Evolutionary conservation across 2,329 filamentous ascomycete species (phyloP).

Genomic region (Trichoderma gracile): DNA sequence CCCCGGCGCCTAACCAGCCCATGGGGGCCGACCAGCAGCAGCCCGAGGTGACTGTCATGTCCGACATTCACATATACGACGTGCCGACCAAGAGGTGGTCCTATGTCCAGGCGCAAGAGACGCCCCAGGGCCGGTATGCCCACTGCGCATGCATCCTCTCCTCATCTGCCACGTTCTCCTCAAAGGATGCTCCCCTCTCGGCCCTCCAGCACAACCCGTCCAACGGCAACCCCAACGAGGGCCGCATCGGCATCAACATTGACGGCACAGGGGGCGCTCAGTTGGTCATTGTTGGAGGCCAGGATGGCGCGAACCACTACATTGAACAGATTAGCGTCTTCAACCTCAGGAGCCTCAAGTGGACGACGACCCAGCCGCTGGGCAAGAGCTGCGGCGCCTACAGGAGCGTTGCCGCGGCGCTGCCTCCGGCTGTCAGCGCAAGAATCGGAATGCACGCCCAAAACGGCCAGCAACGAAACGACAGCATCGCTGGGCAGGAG

Average conservation of each 20-base stretch:
- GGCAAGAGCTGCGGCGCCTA: constrained; percentile 96
- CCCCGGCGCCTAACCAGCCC: constrained; percentile 63
- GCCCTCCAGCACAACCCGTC: constrained; percentile 88
- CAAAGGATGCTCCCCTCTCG: constrained; percentile 77
- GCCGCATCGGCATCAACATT: constrained; percentile 81
- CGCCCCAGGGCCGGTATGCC: constrained; percentile 91
- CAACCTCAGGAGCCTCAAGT: constrained; percentile 91
- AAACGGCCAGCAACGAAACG: constrained; percentile 44
- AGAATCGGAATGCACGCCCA: constrained; percentile 61
- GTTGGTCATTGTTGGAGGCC: constrained; percentile 95
- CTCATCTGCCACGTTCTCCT: constrained; percentile 84
- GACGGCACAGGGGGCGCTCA: constrained; percentile 91
- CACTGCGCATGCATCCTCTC: constrained; percentile 93
- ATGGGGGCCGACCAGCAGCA: constrained; percentile 56
- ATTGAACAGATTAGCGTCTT: constrained; percentile 99
- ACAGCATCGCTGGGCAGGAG: constrained; percentile 55
- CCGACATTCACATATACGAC: constrained; percentile 95
- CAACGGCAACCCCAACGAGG: constrained; percentile 80
- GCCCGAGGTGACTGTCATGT: constrained; percentile 94
- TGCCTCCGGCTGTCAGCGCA: constrained; percentile 65
- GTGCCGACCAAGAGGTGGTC: constrained; percentile 82
- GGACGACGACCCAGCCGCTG: constrained; percentile 84
- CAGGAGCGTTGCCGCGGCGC: constrained; percentile 86
- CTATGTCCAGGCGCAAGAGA: constrained; percentile 74
- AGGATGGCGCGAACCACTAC: constrained; percentile 97